Base-by-base conservation (phyloP, 2,329 filamentous ascomycete genomes). In the Pezicula radicicola region DNA sequence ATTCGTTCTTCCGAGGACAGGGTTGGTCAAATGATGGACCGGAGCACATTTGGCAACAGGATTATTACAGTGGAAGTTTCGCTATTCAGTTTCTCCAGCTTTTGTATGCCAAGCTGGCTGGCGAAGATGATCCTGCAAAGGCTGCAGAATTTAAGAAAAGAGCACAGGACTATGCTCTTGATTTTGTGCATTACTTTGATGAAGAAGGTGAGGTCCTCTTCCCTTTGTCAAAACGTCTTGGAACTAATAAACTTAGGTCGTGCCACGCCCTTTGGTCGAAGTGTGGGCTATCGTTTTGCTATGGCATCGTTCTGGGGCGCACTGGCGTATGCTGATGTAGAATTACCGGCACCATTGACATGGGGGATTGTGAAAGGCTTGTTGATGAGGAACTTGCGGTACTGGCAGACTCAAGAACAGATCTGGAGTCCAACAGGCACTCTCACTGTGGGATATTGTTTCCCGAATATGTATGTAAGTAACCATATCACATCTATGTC, bases 251-350 rank as follows among this genome's bases (percentile, higher is more conserved):
- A 40, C 15, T 15, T 46, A 66, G 75, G 84, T 5, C 77, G 87
- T 21, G 79, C 86, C 2, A 88, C 91, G 48, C 88, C 89, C 0
- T 93, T 91, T 59, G 89, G 89, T 3, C 80, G 89, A 45, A 89
- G 85, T 48, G 79, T 92, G 46, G 89, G 87, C 6, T 93, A 93
- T 66, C 81, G 88, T n/a, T 92, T 91, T 67, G 88, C 87, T 46
- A 91, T 91, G 84, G 84, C 87, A n/a, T 87, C 84, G 0, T 92
- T 92, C 71, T 92, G 88, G 88, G 85, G 87, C 12, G 85, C 88
- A 0, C 70, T 91, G 27, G 89, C 87, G 1, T 91, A 90, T 61
- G 87, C 88, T 4, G 84, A 84, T 58, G 84, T 91, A 47, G 85
- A 90, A 49, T 76, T 91, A 5, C 87, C 88, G 0, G 76, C 75